Evolutionary conservation across 176 grass and related monocot species (phyloP).

Genomic region (Oryza nivara): DNA sequence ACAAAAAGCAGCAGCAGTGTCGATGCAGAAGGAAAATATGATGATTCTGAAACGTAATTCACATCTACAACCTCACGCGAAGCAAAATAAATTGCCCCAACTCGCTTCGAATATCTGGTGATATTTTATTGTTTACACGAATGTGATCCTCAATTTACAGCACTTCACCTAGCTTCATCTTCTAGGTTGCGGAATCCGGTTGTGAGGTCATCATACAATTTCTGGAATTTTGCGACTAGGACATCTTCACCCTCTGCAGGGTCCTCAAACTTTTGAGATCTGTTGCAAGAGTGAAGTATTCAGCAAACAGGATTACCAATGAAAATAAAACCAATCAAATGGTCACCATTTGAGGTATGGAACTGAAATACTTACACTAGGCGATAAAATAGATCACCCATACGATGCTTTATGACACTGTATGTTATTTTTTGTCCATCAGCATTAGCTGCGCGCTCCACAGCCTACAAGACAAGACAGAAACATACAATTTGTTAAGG

Average conservation of each 20-base stretch:
- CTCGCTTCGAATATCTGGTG: conserved; percentile 29
- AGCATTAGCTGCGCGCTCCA: conserved; percentile 79
- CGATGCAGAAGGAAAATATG: background rate
- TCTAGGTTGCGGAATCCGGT: conserved; percentile 86
- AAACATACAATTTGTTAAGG: background rate
- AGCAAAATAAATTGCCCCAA: conserved; percentile 45
- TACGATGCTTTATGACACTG: conserved; percentile 76
- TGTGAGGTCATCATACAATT: conserved; percentile 81
- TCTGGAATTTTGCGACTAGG: conserved; percentile 74
- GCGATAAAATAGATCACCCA: conserved; percentile 88
- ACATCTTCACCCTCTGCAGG: conserved; percentile 83
- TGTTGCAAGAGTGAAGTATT: conserved; percentile 24
- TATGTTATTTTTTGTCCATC: conserved; percentile 97
- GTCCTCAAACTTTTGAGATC: conserved; percentile 93
- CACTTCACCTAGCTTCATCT: conserved; percentile 73
- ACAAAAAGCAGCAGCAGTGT: background rate
- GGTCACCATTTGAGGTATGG: background rate
- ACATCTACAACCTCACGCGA: conserved; percentile 48
- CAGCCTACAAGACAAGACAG: conserved; percentile 60
- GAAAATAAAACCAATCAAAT: background rate
- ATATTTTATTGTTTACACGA: conserved; percentile 44
- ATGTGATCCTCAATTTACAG: conserved; percentile 17
- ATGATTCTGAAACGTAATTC: conserved; percentile 33
- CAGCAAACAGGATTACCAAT: background rate
- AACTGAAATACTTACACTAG: conserved; percentile 75